These are phyloP conservation scores for Nicotiana otophora DNA, from an alignment of 257 asterid species.

Conservation along the genomic window DNA sequence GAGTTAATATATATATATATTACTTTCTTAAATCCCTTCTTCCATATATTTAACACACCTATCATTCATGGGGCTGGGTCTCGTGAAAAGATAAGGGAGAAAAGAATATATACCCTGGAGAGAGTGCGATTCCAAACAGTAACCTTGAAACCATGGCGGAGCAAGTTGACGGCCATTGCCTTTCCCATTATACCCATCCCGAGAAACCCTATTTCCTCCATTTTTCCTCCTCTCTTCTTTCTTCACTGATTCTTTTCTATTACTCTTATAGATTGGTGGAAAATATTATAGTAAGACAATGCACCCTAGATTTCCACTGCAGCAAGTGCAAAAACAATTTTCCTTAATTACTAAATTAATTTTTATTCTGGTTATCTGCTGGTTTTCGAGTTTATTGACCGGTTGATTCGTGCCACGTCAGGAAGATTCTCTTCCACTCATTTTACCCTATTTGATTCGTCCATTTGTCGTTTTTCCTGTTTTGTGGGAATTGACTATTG, in stretches of 20 bases:
- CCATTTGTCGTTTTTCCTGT: not conserved
- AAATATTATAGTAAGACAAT: not conserved
- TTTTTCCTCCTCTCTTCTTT: constrained; percentile 14
- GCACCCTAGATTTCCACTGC: not conserved
- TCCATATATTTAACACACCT: not conserved
- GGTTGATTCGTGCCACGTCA: constrained; percentile 22
- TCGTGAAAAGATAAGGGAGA: not conserved
- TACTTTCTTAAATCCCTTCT: not conserved
- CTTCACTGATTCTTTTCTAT: not conserved
- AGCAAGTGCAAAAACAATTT: not conserved
- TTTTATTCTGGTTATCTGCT: not conserved
- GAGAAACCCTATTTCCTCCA: constrained; percentile 91
- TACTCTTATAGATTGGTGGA: not conserved
- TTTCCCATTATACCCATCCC: constrained; percentile 97
- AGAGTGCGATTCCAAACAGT: constrained; percentile 98
- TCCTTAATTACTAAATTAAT: not conserved
- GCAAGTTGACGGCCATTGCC: constrained; percentile 94
- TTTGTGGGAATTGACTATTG: not conserved
- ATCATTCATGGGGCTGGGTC: not conserved
- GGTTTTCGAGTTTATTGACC: constrained; percentile 20
- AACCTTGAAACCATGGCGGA: constrained; percentile 85
- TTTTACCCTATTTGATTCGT: constrained; percentile 26
- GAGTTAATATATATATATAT: not conserved
- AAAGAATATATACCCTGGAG: constrained; percentile 47
- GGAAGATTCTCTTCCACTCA: constrained; percentile 33